Conservation (phyloP, 176 grass and related monocot genomes). For the Raddia distichophylla region DNA sequence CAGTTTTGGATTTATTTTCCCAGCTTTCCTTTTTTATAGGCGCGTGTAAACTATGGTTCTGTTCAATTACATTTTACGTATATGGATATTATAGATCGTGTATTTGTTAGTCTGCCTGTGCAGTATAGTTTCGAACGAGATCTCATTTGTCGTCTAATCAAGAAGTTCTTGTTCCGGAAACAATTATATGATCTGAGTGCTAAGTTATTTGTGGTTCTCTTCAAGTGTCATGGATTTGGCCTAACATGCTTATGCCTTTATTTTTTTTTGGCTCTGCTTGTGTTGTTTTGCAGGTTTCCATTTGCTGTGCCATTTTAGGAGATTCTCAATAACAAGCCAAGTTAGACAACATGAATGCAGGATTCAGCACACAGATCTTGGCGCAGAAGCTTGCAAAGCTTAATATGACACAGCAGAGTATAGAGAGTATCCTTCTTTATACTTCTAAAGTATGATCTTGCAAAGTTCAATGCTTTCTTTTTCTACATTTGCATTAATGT, state of each 20-base stretch:
- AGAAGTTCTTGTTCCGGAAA: background rate
- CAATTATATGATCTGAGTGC: background rate
- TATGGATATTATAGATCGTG: background rate
- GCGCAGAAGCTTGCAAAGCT: slow-evolving; percentile 86
- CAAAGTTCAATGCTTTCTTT: slow-evolving; percentile 12
- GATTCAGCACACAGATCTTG: slow-evolving; percentile 83
- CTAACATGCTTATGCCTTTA: background rate
- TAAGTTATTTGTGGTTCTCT: background rate
- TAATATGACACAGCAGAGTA: slow-evolving; percentile 92
- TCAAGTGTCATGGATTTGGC: background rate
- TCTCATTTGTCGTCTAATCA: background rate
- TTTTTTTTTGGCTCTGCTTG: background rate
- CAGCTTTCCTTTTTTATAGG: background rate
- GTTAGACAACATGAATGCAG: slow-evolving; percentile 56
- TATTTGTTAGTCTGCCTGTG: background rate
- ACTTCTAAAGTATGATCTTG: slow-evolving; percentile 23
- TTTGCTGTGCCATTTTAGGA: slow-evolving; percentile 17
- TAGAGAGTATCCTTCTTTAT: slow-evolving; percentile 93
- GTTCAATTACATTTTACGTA: background rate
- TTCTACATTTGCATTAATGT: slow-evolving; percentile 11
- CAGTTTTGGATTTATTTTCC: background rate
- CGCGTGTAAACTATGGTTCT: background rate
- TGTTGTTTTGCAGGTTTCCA: slow-evolving; percentile 44
- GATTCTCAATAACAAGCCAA: slow-evolving; percentile 19
- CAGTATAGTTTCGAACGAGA: background rate